These are phyloP conservation scores for Tuber microsphaerosporum DNA, from an alignment of 495 filamentous ascomycete genomes.

Conservation along the genomic window DNA sequence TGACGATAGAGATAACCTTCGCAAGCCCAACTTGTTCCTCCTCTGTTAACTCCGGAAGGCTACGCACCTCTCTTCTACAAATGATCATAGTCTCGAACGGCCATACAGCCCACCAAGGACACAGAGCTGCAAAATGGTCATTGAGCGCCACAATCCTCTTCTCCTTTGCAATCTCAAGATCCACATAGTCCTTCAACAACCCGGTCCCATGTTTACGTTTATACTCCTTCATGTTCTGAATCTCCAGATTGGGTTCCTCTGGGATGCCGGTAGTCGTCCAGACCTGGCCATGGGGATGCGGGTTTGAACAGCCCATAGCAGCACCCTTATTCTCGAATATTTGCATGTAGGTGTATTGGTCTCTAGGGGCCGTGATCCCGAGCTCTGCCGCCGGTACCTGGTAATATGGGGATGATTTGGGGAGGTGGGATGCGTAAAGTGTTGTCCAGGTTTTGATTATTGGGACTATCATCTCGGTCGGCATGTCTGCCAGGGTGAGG, in stretches of 20 bases:
- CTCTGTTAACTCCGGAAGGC: slow-evolving; percentile 68
- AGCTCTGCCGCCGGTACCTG: slow-evolving; percentile 47
- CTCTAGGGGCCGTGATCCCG: slow-evolving; percentile 53
- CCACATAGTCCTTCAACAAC: slow-evolving; percentile 78
- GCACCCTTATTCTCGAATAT: slow-evolving; percentile 99
- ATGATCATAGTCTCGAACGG: slow-evolving; percentile 94
- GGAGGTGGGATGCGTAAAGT: slow-evolving; percentile 75
- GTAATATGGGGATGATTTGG: slow-evolving; percentile 61
- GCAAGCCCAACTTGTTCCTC: slow-evolving; percentile 65
- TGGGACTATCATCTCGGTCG: slow-evolving; percentile 59
- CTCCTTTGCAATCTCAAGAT: slow-evolving; percentile 68
- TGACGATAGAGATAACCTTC: slow-evolving; percentile 75
- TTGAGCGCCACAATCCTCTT: slow-evolving; percentile 88
- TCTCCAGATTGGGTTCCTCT: slow-evolving; percentile 75
- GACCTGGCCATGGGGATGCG: slow-evolving; percentile 92
- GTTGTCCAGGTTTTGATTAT: slow-evolving; percentile 80
- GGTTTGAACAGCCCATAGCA: slow-evolving; percentile 98
- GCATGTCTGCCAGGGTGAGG: slow-evolving; percentile 81
- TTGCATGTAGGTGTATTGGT: slow-evolving; percentile 94
- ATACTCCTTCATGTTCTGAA: slow-evolving; percentile 71
- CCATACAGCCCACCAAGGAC: slow-evolving; percentile 97
- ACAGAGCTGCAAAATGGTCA: slow-evolving; percentile 69
- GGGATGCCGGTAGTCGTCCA: slow-evolving; percentile 89
- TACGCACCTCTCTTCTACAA: slow-evolving; percentile 67
- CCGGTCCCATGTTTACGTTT: slow-evolving; percentile 62